These are phyloP conservation scores for Serendipita sp. DNA, from an alignment of 768 basidiomycete species.

Conservation along the genomic window DNA sequence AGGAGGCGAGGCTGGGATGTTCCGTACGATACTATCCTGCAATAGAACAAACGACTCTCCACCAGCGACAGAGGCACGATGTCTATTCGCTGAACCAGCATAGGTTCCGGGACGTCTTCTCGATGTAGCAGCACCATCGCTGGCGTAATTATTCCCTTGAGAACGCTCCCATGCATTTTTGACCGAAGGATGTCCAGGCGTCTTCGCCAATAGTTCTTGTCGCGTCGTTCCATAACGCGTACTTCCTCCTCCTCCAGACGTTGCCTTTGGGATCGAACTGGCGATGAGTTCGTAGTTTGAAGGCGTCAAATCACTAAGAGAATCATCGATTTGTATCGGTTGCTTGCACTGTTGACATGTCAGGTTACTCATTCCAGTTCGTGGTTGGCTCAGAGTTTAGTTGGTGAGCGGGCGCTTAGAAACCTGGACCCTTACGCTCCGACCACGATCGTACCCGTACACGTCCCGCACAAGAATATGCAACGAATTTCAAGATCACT, in stretches of 20 bases:
- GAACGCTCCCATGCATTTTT: constrained; percentile 48
- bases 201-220: constrained; percentile 21
- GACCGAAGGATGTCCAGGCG: constrained; percentile 33
- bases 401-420: neutral
- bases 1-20: constrained; percentile 32
- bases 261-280: constrained; percentile 44
- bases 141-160: constrained; percentile 23
- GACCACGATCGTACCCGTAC: too few relatives aligned
- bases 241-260: constrained; percentile 29
- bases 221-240: constrained; percentile 3
- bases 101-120: constrained; percentile 38
- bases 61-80: constrained; percentile 29
- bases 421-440: too few relatives aligned
- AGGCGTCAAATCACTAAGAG: constrained; percentile 71
- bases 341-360: constrained; percentile 81
- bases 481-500: too few relatives aligned
- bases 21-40: constrained; percentile 64
- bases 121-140: constrained; percentile 23
- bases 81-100: constrained; percentile 21
- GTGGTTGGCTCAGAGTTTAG: neutral
- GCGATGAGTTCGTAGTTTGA: constrained; percentile 80
- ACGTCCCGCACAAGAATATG: too few relatives aligned
- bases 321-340: constrained; percentile 82
- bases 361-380: constrained; percentile 8
- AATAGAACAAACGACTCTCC: constrained; percentile 85